phyloP scores from a whole-genome alignment of 768 basidiomycete genomes.

The Megacollybia marginata region DNA sequence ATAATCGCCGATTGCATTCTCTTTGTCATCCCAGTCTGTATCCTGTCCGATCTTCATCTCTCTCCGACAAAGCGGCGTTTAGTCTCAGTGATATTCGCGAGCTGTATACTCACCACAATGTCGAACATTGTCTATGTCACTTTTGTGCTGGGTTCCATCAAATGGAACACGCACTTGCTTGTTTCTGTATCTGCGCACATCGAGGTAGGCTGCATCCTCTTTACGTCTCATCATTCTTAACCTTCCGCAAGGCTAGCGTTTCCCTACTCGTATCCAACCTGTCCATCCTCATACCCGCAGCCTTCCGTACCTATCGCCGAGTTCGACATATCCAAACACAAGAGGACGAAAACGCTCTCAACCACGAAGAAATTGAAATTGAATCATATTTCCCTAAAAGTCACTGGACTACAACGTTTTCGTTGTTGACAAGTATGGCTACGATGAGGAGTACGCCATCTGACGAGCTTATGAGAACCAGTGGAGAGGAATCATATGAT shows the following conservation, averaged over 20 bases:
- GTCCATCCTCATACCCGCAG: conserved; percentile 9
- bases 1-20: conserved; percentile 17
- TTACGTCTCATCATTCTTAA: not conserved
- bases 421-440: too few relatives aligned
- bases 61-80: conserved; percentile 12
- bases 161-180: conserved; percentile 4
- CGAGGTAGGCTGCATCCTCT: conserved; percentile 10
- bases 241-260: conserved; percentile 7
- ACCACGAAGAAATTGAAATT: too few relatives aligned
- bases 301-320: conserved; percentile 1
- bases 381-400: too few relatives aligned
- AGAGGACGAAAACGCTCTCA: too few relatives aligned
- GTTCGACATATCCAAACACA: too few relatives aligned
- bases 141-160: conserved; percentile 9
- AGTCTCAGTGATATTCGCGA: conserved; percentile 17
- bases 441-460: too few relatives aligned
- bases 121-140: conserved; percentile 12
- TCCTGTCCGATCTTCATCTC: conserved; percentile 17
- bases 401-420: too few relatives aligned
- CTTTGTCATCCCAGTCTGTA: conserved; percentile 14
- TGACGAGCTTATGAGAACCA: too few relatives aligned
- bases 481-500: too few relatives aligned
- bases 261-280: conserved; percentile 16
- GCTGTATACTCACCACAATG: conserved; percentile 15
- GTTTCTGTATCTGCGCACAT: conserved; percentile 9